Conservation (phyloP, 108 stramenopile species). For the Fragilariopsis cylindrus region DNA sequence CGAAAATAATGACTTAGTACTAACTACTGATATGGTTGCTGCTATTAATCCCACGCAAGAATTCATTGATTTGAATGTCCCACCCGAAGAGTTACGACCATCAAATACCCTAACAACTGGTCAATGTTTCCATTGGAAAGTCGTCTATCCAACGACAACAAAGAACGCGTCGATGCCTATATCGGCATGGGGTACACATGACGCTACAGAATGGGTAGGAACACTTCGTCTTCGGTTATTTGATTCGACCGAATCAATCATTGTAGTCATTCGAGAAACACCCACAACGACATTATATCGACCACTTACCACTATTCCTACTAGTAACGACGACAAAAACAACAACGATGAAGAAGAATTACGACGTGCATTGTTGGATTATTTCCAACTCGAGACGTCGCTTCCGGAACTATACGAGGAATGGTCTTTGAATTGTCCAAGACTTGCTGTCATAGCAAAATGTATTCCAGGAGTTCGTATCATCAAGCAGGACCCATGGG, state of each 20-base stretch:
- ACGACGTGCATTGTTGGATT: slow-evolving; percentile 38
- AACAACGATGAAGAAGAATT: slow-evolving; percentile 33
- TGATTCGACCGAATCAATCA: slow-evolving; percentile 30
- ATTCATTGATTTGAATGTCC: slow-evolving; percentile 63
- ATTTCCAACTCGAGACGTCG: slow-evolving; percentile 74
- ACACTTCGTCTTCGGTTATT: slow-evolving; percentile 36
- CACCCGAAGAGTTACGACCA: slow-evolving; percentile 74
- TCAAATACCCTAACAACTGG: slow-evolving; percentile 83
- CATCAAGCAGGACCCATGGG: slow-evolving; percentile 92
- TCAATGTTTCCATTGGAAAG: slow-evolving; percentile 86
- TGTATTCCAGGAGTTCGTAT: slow-evolving; percentile 88
- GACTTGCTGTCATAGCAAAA: slow-evolving; percentile 63
- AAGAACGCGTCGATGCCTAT: background rate
- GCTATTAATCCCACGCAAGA: slow-evolving; percentile 24
- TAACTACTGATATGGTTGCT: slow-evolving; percentile 12
- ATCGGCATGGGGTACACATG: slow-evolving; percentile 86
- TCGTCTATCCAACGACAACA: slow-evolving; percentile 27
- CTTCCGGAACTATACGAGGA: slow-evolving; percentile 64
- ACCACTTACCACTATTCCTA: slow-evolving; percentile 46
- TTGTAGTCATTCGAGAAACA: slow-evolving; percentile 76
- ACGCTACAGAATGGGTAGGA: slow-evolving; percentile 87
- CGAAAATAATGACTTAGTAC: background rate
- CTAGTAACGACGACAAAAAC: slow-evolving; percentile 14
- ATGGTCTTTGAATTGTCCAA: slow-evolving; percentile 70
- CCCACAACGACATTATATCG: slow-evolving; percentile 73